A percentile compares a stretch with the other conserved stretches of the same genome.
These are phyloP conservation scores for Kodamaea jinghongensis DNA, from an alignment of 805 yeast genomes.

Conservation along the genomic window DNA sequence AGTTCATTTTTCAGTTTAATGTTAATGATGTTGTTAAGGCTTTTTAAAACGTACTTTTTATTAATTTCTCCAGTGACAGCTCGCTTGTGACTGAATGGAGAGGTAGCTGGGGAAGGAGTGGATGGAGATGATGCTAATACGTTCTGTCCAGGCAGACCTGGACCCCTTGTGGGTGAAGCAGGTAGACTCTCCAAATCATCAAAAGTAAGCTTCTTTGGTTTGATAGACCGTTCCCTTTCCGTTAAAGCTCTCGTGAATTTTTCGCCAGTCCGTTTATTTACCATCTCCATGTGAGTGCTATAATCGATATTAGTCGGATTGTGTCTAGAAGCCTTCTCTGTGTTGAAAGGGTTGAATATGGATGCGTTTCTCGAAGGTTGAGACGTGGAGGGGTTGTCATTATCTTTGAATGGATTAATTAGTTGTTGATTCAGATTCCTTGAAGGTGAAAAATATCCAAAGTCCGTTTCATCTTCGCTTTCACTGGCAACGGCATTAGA, in stretches of 20 bases:
- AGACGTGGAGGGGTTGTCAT: neutral
- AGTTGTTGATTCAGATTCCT: constrained; percentile 1
- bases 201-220: constrained; percentile 39
- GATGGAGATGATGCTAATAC: constrained; percentile 6
- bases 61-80: constrained; percentile 9
- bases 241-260: constrained; percentile 26
- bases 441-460: constrained; percentile 2
- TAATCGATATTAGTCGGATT: constrained; percentile 19
- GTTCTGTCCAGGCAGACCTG: constrained; percentile 4
- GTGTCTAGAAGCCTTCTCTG: neutral
- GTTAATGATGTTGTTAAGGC: constrained; percentile 11
- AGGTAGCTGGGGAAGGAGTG: constrained; percentile 8
- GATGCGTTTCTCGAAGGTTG: constrained; percentile 4
- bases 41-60: constrained; percentile 11
- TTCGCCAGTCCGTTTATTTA: constrained; percentile 43
- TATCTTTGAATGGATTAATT: constrained; percentile 4
- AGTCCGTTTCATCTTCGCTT: constrained; percentile 9
- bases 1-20: constrained; percentile 11
- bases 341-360: constrained; percentile 8
- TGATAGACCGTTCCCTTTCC: constrained; percentile 29
- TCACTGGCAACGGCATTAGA: constrained; percentile 7
- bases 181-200: constrained; percentile 8
- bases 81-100: constrained; percentile 8
- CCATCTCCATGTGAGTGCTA: constrained; percentile 37
- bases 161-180: constrained; percentile 1